phyloP scores from a whole-genome alignment of 1,284 basidiomycete species.

The Apiotrichum sp. region DNA sequence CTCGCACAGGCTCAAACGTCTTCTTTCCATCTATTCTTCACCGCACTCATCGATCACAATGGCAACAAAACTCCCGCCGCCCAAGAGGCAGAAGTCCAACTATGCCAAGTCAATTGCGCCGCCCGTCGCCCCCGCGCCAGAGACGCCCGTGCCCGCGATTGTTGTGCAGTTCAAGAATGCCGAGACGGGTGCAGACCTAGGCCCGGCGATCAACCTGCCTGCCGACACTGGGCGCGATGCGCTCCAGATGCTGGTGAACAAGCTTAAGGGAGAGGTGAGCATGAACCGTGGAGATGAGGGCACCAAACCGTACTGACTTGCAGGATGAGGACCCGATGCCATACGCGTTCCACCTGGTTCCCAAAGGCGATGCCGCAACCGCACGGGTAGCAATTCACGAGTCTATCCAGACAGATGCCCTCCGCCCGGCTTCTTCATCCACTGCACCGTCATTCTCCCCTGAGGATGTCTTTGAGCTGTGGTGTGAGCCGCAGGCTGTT shows the following conservation, averaged over 20 bases:
- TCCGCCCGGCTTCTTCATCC: constrained; percentile 53
- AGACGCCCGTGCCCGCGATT: constrained; percentile 57
- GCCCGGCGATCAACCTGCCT: constrained; percentile 79
- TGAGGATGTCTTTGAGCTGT: constrained; percentile 79
- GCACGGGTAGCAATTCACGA: constrained; percentile 71
- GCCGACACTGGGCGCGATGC: constrained; percentile 79
- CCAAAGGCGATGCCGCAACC: constrained; percentile 36
- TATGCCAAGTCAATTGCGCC: constrained; percentile 53
- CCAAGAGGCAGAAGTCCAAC: constrained; percentile 74
- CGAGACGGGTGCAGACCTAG: constrained; percentile 69
- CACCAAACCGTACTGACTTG: constrained; percentile 3
- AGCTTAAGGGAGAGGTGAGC: constrained; percentile 64
- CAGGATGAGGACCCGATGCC: constrained; percentile 81
- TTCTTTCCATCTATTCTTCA: not conserved
- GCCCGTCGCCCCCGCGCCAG: constrained; percentile 52
- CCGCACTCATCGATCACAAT: constrained; percentile 46
- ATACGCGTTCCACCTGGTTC: constrained; percentile 76
- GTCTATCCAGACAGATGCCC: constrained; percentile 71
- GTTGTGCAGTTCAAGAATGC: constrained; percentile 87
- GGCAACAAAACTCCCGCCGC: constrained; percentile 75
- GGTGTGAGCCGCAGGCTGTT: constrained; percentile 90
- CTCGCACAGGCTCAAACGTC: too few relatives aligned
- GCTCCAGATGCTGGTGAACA: constrained; percentile 78
- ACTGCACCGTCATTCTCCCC: constrained; percentile 55
- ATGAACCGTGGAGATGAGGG: not conserved